Base-by-base conservation (phyloP, 2,329 filamentous ascomycete species). In the Colletotrichum sp. region DNA sequence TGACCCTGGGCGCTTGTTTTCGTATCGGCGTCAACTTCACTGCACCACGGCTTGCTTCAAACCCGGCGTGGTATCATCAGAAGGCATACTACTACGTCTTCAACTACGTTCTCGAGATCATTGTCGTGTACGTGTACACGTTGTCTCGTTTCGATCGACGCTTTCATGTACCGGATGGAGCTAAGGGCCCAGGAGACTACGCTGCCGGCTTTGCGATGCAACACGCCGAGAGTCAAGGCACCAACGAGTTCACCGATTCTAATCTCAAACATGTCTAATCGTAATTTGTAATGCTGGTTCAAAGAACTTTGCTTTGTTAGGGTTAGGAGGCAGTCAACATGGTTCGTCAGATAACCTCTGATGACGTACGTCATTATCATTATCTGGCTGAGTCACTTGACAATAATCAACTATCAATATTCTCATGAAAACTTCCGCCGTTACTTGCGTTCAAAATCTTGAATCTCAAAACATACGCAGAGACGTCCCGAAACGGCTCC, bases 211-310 rank as follows among this genome's bases (percentile, higher is more conserved):
- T 52, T 3, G 43, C n/a, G 1, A 52, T 52, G 43, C 1, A 52
- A 52, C n/a, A 52, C 2, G 43, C 43, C 0, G 43, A 52, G 1
- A 52, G 43, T 22, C n/a, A 52, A 13, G 2, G 0, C n/a, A 22
- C 43, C 43, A n/a, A 52, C 6, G 0, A n/a, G 0, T 48, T 48
- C n/a, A 48, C 0, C 1, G 43, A 48, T 0, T 2, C 9, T 18
- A 2, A 43, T 0, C 4, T n/a, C 7, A 15, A 43, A 18, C 1
- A n/a, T 0, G 1, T 18, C 16, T 18, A 6, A 4, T 5, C 9
- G 1, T 43, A n/a, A n/a, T 6, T 6, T 13, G 0, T 34, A 34
- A 34, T 0, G 3, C 6, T 34, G 2, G 32, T 34, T 6, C 6
- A 13, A 34, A 34, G 12, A 34, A 32, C 8, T 10, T 32, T 12